Conservation (phyloP, 805 yeast genomes). For the Starmera dryadoides region DNA sequence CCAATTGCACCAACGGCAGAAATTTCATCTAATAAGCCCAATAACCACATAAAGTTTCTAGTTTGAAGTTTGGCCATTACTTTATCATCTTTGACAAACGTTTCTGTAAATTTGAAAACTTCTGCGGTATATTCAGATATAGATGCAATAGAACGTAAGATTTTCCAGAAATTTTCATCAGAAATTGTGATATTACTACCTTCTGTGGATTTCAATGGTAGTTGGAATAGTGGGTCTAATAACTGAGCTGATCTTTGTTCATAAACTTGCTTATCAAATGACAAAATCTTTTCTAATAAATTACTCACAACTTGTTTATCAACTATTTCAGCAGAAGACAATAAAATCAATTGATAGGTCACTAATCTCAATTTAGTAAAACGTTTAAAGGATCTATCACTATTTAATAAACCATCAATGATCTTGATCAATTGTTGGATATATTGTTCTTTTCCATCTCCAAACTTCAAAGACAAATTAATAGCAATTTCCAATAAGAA, state of each 20-base stretch:
- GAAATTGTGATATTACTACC: slow-evolving; percentile 31
- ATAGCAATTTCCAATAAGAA: slow-evolving; percentile 39
- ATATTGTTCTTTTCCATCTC: slow-evolving; percentile 25
- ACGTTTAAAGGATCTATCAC: slow-evolving; percentile 20
- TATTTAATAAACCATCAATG: slow-evolving; percentile 5
- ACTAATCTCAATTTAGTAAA: slow-evolving; percentile 31
- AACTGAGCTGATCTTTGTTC: slow-evolving; percentile 13
- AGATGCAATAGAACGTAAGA: slow-evolving; percentile 41
- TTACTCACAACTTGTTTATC: slow-evolving; percentile 1
- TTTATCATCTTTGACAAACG: slow-evolving; percentile 25
- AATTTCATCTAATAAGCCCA: slow-evolving; percentile 71
- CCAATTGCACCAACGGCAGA: slow-evolving; percentile 79
- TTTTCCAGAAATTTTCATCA: slow-evolving; percentile 48
- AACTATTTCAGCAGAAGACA: slow-evolving; percentile 7
- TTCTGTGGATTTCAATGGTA: slow-evolving; percentile 1
- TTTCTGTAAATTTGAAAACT: slow-evolving; percentile 42
- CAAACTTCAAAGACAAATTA: slow-evolving; percentile 18
- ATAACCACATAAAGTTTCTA: slow-evolving; percentile 52
- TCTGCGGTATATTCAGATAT: slow-evolving; percentile 32
- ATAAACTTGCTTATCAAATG: slow-evolving; percentile 8
- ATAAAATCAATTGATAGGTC: slow-evolving; percentile 44
- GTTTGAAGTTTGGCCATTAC: slow-evolving; percentile 29
- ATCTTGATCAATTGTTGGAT: slow-evolving; percentile 12
- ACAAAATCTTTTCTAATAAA: slow-evolving; percentile 6
- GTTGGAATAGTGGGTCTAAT: slow-evolving; percentile 8